These are phyloP conservation scores for Cucurbita maxima DNA, from an alignment of 306 rosid genomes.

Conservation along the genomic window DNA sequence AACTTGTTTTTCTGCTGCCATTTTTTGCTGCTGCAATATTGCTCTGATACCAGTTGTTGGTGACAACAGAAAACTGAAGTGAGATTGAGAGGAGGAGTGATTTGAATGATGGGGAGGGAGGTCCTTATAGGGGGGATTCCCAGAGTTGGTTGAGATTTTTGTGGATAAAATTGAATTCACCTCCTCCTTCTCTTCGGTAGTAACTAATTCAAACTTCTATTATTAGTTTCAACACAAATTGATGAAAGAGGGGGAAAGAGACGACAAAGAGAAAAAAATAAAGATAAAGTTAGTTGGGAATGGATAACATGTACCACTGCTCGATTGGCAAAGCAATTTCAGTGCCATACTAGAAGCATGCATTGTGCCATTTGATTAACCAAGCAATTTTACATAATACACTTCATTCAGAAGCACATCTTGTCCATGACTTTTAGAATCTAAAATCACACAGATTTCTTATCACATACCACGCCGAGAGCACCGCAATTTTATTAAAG, in stretches of 20 bases:
- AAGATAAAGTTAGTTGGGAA: neutral
- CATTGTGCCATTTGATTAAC: neutral
- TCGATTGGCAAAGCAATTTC: neutral
- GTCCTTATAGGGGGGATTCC: no score
- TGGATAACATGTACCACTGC: neutral
- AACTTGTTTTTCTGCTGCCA: no score
- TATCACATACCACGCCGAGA: neutral
- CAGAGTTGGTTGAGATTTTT: no score
- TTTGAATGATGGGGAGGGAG: no score
- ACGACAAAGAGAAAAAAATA: neutral
- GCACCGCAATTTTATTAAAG: neutral
- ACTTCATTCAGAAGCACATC: neutral
- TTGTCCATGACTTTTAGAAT: neutral
- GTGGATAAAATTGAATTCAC: no score
- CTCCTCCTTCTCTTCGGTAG: no score
- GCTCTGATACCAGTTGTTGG: no score
- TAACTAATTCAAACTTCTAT: no score
- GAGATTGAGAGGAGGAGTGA: no score
- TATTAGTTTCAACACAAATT: no score
- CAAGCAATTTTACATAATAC: neutral
- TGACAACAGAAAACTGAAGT: no score
- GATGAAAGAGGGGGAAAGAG: neutral
- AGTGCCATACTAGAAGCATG: neutral
- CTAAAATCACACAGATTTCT: neutral
- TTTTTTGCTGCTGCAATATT: no score